phyloP scores from a whole-genome alignment of 75 land plant species.

The Pinus albicaulis region DNA sequence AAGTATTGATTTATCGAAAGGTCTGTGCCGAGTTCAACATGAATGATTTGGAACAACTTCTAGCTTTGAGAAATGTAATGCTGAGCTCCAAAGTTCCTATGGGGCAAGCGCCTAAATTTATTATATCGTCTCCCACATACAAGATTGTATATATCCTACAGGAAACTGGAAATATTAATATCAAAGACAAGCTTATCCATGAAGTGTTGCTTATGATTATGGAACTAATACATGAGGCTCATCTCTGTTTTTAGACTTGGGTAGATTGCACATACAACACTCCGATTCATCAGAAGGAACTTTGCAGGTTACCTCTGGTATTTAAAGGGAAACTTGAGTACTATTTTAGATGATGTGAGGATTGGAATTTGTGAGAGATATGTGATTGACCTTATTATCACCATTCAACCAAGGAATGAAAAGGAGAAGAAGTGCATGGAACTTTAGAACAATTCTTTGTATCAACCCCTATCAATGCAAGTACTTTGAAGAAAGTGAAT shows the following conservation, averaged over 20 bases:
- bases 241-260: slow-evolving; percentile 82
- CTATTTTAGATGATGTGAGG: no score
- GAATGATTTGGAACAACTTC: slow-evolving; percentile 40
- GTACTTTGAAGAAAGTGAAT: no score
- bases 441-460: no score
- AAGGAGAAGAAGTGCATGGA: no score
- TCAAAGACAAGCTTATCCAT: slow-evolving; percentile 69
- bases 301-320: no score
- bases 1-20: slow-evolving; percentile 79
- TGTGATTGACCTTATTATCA: no score
- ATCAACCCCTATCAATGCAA: no score
- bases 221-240: slow-evolving; percentile 72
- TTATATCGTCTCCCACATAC: slow-evolving; percentile 60
- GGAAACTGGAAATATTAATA: slow-evolving; percentile 43
- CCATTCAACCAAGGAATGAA: no score
- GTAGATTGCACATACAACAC: slow-evolving; percentile 45
- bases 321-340: no score
- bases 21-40: slow-evolving; percentile 44
- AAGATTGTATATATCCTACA: slow-evolving; percentile 52
- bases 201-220: slow-evolving; percentile 79
- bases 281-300: no score
- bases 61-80: slow-evolving; percentile 62
- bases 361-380: no score
- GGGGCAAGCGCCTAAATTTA: slow-evolving; percentile 64
- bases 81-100: slow-evolving; percentile 53